Evolutionary conservation across 176 grass and related monocot species (phyloP), one percentile per base, ranked within the genome.

Genomic region (Melocanna baccifera): DNA sequence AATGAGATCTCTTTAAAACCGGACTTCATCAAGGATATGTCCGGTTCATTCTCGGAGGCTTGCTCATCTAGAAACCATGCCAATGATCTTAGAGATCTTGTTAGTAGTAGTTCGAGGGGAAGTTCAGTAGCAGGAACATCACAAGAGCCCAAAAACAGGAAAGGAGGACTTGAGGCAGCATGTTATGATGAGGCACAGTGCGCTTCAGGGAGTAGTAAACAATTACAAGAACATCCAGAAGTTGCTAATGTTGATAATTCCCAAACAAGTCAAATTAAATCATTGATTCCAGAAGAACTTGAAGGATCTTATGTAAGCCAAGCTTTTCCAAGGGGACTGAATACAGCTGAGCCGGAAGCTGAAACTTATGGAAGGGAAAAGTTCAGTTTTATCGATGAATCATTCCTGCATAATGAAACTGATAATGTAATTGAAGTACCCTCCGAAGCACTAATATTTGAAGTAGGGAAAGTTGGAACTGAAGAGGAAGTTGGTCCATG

Each of bases 281-380:
- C 86, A 68, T 77, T 78, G 51, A 90, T 90, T 69, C 57, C 81
- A 72, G 85, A 88, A 77, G 82, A 79, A 83, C 43, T 89, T 48
- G 30, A 80, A 86, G 85, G 78, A 69, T 56, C 79, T 80, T 76
- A 55, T 79, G 57, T 56, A 78, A 71, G 8, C 28, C 78, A 90
- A 73, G 18, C 63, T 85, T 63, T 36, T 40, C 70, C 15, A 22
- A 76, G 19, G 65, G 71, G 40, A 13, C 61, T 32, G 25, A 81
- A 43, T 73, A 87, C 50, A 57, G 69, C 52, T 76, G 73, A 76
- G 51, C 11, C 22, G 9, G 75, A 78, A 71, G 50, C n/a, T 83
- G 73, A 88, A 79, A 71, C 71, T 42, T 82, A 67, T 77, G 64
- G 81, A 29, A 86, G 81, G 72, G 83, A 91, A 84, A 88, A 87